A percentile compares a stretch with the other conserved stretches of the same genome.
Evolutionary conservation across 495 filamentous ascomycete species (phyloP).

Genomic region (Xylaria sp.): DNA sequence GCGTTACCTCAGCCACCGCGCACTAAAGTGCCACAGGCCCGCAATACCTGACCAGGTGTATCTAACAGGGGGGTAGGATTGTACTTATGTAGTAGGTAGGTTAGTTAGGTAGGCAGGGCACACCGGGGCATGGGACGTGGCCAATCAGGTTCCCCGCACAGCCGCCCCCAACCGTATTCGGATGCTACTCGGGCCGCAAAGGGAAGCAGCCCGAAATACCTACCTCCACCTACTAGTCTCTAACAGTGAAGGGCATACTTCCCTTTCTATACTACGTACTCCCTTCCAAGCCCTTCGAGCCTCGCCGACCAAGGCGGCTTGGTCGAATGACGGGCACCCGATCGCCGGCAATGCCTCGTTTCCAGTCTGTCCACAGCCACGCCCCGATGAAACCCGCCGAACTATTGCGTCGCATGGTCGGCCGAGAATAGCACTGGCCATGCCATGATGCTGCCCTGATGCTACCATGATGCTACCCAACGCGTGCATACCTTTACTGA

Average conservation of each 20-base stretch:
- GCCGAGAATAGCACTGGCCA: conserved; percentile 14
- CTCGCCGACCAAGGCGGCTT: background rate
- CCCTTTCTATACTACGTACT: background rate
- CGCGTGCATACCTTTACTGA: background rate
- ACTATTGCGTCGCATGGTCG: background rate
- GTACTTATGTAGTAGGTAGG: too few species aligned
- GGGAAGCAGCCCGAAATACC: background rate
- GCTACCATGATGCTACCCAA: conserved; percentile 17
- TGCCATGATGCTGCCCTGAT: conserved; percentile 15
- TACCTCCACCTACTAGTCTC: too few species aligned
- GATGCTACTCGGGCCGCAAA: background rate
- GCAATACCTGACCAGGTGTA: too few species aligned
- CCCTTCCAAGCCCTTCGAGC: conserved; percentile 12
- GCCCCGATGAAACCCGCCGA: background rate
- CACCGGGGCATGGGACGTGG: background rate
- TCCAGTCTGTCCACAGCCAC: conserved; percentile 17
- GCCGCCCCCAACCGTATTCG: conserved; percentile 7
- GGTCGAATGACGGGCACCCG: conserved; percentile 25
- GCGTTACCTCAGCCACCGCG: too few species aligned
- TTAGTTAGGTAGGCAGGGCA: too few species aligned
- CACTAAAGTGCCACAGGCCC: too few species aligned
- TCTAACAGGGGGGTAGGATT: too few species aligned
- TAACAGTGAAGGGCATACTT: conserved; percentile 2
- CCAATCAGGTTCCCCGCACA: background rate
- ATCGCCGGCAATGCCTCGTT: conserved; percentile 31